Conservation (phyloP, 2,329 filamentous ascomycete species). For the Talaromyces rugulosus region DNA sequence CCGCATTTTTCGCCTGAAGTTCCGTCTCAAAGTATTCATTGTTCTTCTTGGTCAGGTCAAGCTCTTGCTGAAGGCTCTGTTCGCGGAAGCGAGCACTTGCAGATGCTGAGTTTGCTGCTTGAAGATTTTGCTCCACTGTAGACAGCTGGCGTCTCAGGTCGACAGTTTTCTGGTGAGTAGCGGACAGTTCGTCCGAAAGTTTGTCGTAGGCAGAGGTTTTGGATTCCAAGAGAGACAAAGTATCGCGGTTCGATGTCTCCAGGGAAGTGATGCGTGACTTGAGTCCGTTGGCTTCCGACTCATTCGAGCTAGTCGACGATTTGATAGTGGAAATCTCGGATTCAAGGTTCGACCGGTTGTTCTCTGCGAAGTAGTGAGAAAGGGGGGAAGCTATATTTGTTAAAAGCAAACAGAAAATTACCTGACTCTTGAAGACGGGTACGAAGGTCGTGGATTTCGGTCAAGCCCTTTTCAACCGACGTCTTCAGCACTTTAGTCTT, state of each 20-base stretch:
- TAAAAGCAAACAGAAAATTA: conserved; percentile 34
- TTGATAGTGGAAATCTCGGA: conserved; percentile 76
- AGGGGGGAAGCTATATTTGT: background rate
- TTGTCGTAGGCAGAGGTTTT: conserved; percentile 84
- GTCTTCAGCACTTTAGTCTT: conserved; percentile 77
- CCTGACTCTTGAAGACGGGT: conserved; percentile 79
- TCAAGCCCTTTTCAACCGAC: conserved; percentile 75
- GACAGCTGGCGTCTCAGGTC: conserved; percentile 80
- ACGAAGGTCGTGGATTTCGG: conserved; percentile 76
- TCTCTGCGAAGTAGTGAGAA: conserved; percentile 54
- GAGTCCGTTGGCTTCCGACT: conserved; percentile 69
- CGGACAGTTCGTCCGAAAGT: conserved; percentile 78
- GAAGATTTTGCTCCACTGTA: conserved; percentile 74
- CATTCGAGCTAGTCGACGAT: conserved; percentile 61
- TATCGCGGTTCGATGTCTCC: conserved; percentile 88
- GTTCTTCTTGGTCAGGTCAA: conserved; percentile 82
- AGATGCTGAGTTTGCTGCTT: conserved; percentile 73
- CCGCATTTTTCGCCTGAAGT: conserved; percentile 81
- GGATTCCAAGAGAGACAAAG: conserved; percentile 79
- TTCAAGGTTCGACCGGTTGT: conserved; percentile 67
- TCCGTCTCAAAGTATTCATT: conserved; percentile 92
- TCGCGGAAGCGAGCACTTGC: conserved; percentile 85
- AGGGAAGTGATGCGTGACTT: conserved; percentile 79
- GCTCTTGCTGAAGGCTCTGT: conserved; percentile 82
- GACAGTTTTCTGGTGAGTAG: conserved; percentile 83